Base-by-base conservation (phyloP, 2,329 filamentous ascomycete species). In the Pseudogymnoascus sp. region DNA sequence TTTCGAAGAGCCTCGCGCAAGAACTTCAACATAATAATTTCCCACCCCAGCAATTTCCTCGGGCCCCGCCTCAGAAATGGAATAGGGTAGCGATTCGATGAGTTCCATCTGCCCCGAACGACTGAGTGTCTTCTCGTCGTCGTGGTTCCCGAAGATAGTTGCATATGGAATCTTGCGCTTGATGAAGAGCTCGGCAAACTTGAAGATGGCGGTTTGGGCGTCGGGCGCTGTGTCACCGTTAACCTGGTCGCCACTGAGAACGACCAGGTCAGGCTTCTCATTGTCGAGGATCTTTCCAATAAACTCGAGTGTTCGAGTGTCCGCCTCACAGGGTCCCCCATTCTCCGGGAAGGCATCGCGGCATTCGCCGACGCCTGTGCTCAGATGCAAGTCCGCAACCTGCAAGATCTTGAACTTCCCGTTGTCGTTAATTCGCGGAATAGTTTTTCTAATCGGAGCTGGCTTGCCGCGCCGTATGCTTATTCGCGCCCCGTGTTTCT, bases 371-470 rank as follows among this genome's bases (percentile, higher is more conserved):
- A 93, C 81, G 8, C 93, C 95, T 2, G 95, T 99, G 71, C 91
- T 93, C 62, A 99, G 78, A 75, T 99, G 95, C 65, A 97, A 78
- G 77, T 99, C 95, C n/a, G 92, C 89, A 62, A 96, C 81, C 76
- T 99, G 95, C 83, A 99, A 86, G 67, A 99, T 96, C 79, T 97
- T 97, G 80, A 97, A 97, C 69, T 89, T 91, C 31, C 93, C 95
- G 72, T 95, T 91, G 65, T 96, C 91, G 45, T 85, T 84, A 66
- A 99, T 91, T 63, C 90, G 85, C 9, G 88, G 90, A 40, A 85
- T 79, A 0, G 90, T 89, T 73, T 88, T 92, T 70, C 86, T 83
- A 37, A 81, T 75, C 67, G 87, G 84, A 21, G 80, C 78, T 21
- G 84, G 84, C 60, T 81, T 79, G 1, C 95, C 93, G 69, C 90